Percentiles rank a stretch among this genome's conserved stretches.
Evolutionary conservation across 2,329 filamentous ascomycete species (phyloP).

Genomic region (Epichloe sp.): DNA sequence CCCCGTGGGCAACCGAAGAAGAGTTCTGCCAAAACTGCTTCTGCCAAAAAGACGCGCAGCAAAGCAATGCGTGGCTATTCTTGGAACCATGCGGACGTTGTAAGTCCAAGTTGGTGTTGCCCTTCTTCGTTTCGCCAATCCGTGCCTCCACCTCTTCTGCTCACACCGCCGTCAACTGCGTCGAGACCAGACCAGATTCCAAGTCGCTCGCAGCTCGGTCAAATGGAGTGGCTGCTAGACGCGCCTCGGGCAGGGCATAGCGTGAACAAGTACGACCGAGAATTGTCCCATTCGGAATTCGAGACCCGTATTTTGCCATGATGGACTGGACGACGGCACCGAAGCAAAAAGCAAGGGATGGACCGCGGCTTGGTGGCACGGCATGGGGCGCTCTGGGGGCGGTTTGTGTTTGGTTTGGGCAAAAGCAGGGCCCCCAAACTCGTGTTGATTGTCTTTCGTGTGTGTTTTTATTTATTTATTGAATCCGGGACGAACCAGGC

Average conservation of each 20-base stretch:
- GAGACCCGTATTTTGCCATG: constrained; percentile 4
- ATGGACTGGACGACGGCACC: neutral
- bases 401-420: too few relatives aligned
- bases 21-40: neutral
- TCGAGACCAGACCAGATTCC: neutral
- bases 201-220: constrained; percentile 9
- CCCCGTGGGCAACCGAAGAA: too few relatives aligned
- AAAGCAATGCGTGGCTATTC: neutral
- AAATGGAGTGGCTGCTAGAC: constrained; percentile 7
- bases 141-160: too few relatives aligned
- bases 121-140: too few relatives aligned
- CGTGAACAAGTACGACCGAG: constrained; percentile 21
- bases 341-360: neutral
- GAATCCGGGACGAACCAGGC: neutral
- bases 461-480: too few relatives aligned
- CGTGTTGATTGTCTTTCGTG: neutral
- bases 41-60: neutral
- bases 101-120: too few relatives aligned
- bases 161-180: too few relatives aligned
- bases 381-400: neutral
- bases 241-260: constrained; percentile 11
- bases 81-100: neutral
- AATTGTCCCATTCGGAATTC: constrained; percentile 17
- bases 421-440: neutral
- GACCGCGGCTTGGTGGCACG: neutral